phyloP scores from a whole-genome alignment of 1,139 yeast species.

The Kodamaea ohmeri region DNA sequence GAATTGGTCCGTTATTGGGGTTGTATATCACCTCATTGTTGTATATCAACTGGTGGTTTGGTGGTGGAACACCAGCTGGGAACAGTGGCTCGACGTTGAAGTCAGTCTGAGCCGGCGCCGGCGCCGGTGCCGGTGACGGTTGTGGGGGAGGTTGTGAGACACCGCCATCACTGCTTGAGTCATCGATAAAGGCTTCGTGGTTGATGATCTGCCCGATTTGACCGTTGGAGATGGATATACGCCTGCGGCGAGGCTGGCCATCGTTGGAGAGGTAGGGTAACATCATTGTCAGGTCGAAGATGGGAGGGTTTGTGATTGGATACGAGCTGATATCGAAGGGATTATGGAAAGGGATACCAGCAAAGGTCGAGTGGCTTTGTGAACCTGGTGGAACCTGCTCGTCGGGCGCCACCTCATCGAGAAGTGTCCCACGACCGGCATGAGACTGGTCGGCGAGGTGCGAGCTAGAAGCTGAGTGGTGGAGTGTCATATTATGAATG shows the following conservation, averaged over 20 bases:
- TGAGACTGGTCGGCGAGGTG: background rate
- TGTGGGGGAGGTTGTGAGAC: conserved; percentile 1
- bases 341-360: conserved; percentile 25
- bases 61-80: conserved; percentile 50
- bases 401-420: conserved; percentile 2
- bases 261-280: conserved; percentile 38
- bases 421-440: conserved; percentile 3
- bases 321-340: conserved; percentile 47
- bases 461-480: background rate
- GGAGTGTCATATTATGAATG: background rate
- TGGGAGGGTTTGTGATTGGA: conserved; percentile 66
- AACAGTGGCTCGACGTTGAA: conserved; percentile 1
- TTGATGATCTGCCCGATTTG: conserved; percentile 68
- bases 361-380: too few species aligned
- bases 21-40: conserved; percentile 62
- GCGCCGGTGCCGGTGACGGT: background rate
- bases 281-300: conserved; percentile 54
- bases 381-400: too few species aligned
- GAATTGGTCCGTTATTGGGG: conserved; percentile 64
- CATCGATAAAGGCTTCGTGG: conserved; percentile 42
- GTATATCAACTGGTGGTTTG: conserved; percentile 54
- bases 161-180: conserved; percentile 21
- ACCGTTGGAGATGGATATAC: conserved; percentile 74
- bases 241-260: conserved; percentile 52
- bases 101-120: background rate